Base-by-base conservation (phyloP, 345 rosid genomes). In the Boechera divaricarpa region DNA sequence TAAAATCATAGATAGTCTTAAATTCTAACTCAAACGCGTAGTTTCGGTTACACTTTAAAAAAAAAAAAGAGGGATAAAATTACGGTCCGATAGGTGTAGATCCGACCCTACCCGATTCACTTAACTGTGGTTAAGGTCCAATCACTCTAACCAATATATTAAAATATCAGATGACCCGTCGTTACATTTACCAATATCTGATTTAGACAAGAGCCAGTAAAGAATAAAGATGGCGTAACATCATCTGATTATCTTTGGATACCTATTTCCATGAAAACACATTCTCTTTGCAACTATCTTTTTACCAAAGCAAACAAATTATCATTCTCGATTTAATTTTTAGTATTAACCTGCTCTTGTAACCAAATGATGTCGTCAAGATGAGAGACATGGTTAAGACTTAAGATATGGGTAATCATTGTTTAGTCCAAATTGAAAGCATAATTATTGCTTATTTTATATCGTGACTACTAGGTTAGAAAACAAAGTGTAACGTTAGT, bases 131-230 rank as follows among this genome's bases (percentile, higher is more conserved):
- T 28, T 28, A 28, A 28, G 61, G 72, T 77, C 77, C 7, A 64
- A 77, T 64, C 52, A 13, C 36, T 65, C 53, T 29, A 71, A 64
- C 47, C 60, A 60, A 57, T 61, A 56, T 10, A 33, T 5, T 52
- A 65, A 56, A 42, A 26, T 67, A 76, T 59, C 53, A 52, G 72
- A 70, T 70, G 72, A 70, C 72, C 66, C 18, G 26, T 77, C 71
- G 36, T 63, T 64, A 72, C 76, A 55, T 35, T 77, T 77, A 77
- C 76, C 70, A 63, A 77, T 35, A 63, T 71, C 61, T 77, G 72
- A 71, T 77, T 71, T 65, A 49, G 77, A 77, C 72, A 29, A 71
- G 75, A 64, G 67, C 67, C 45, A 5, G 33, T 52, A 41, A 62
- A 61, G 53, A 60, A 2, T 36, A 35, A 35, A 59, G 45, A 59